phyloP scores from a whole-genome alignment of 225 moss, liverwort and hornwort genomes.

The Bryum argenteum region DNA sequence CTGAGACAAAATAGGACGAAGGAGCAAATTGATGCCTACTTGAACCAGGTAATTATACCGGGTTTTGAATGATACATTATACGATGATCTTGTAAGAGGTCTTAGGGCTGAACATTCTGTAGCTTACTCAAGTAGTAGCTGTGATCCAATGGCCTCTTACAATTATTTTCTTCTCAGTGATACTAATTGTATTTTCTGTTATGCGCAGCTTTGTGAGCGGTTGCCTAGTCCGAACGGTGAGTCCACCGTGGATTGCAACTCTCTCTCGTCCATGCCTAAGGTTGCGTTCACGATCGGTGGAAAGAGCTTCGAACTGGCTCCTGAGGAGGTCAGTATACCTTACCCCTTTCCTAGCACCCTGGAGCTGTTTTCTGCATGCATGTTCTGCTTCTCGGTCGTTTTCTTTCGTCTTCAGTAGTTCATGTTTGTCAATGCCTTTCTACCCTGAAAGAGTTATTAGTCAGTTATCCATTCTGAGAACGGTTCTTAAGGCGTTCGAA shows the following conservation, averaged over 20 bases:
- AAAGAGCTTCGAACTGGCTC: slow-evolving; percentile 68
- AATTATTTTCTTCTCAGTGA: background rate
- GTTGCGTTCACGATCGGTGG: slow-evolving; percentile 77
- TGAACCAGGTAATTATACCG: slow-evolving; percentile 55
- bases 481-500: background rate
- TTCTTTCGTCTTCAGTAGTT: background rate
- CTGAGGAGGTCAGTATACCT: slow-evolving; percentile 61
- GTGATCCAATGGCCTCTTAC: background rate
- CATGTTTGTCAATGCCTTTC: background rate
- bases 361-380: background rate
- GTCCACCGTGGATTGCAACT: slow-evolving; percentile 74
- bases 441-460: background rate
- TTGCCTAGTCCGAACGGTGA: slow-evolving; percentile 92
- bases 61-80: background rate
- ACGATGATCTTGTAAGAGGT: background rate
- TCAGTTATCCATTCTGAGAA: too few species aligned
- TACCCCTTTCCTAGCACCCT: background rate
- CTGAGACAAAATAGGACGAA: slow-evolving; percentile 75
- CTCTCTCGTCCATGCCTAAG: slow-evolving; percentile 72
- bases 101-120: background rate
- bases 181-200: slow-evolving; percentile 1
- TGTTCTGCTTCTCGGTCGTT: background rate
- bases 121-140: background rate
- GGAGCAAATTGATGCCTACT: slow-evolving; percentile 68
- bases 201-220: slow-evolving; percentile 76